phyloP scores from a whole-genome alignment of 345 rosid genomes.

The Salix brachista region DNA sequence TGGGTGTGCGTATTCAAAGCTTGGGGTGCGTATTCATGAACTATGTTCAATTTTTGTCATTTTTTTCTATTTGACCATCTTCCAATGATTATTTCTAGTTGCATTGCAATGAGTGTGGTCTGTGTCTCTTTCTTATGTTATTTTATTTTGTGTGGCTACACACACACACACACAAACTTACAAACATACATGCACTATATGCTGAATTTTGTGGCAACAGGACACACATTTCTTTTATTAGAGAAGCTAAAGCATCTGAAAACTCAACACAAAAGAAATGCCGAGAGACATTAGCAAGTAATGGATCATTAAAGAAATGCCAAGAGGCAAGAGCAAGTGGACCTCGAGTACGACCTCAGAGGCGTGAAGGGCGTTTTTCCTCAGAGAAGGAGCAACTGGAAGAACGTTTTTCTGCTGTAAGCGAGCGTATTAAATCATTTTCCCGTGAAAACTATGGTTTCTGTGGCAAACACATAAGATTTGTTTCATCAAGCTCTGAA shows the following conservation, averaged over 20 bases:
- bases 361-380: conserved; percentile 33
- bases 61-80: neutral
- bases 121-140: too few relatives aligned
- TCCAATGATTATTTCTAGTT: too few relatives aligned
- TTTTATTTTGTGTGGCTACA: too few relatives aligned
- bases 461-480: conserved; percentile 62
- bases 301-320: conserved; percentile 34
- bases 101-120: too few relatives aligned
- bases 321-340: conserved; percentile 16
- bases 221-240: conserved; percentile 60
- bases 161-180: neutral
- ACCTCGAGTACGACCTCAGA: conserved; percentile 15
- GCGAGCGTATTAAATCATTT: conserved; percentile 59
- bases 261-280: conserved; percentile 38
- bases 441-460: conserved; percentile 42
- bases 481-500: conserved; percentile 64
- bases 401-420: conserved; percentile 49
- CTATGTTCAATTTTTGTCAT: neutral
- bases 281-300: conserved; percentile 20
- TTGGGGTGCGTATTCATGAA: conserved; percentile 52
- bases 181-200: neutral
- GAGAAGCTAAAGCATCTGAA: conserved; percentile 56
- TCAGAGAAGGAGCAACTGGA: conserved; percentile 42
- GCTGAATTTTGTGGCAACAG: conserved; percentile 32
- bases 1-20: conserved; percentile 72